Base-by-base conservation (phyloP, 2,329 filamentous ascomycete genomes). In the Botrytis elliptica region DNA sequence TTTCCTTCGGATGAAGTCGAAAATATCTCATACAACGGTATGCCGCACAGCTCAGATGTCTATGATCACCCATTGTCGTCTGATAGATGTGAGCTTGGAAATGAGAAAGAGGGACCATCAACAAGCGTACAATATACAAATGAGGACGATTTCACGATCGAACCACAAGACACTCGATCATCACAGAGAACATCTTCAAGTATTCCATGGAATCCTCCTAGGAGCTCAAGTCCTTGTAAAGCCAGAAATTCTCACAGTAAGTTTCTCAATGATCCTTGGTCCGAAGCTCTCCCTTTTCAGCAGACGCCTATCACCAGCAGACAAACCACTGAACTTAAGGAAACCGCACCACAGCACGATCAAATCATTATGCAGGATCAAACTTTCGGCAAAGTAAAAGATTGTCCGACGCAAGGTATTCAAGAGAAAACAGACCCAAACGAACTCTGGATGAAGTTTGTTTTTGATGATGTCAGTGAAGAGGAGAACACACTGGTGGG, bases 391-490 rank as follows among this genome's bases (percentile, higher is more conserved):
- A 42, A 14, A 8, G 12, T 14, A 25, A 7, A 18, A 7, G 25
- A 36, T 14, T 38, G 18, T 33, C 29, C 55, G 12, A 40, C 29
- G 3, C 4, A 57, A 42, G 10, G 9, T 57, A 4, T 25, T 12
- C 22, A 46, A 9, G 44, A 40, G 14, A 40, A 71, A 16, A 16
- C 46, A 44, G 49, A 71, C 44, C 46, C 18, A 46, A 62, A 71
- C 6, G 49, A 74, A 12, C 62, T 74, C 10, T 74, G 72, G 72
- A 74, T 71, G 68, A 74, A 67, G 9, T 74, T 74, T 60, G 62
- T 74, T 29, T 71, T 74, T 33, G 68, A 63, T 20, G 49, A 65
- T 12, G 29, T 20, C 16, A 36, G 40, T 40, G 52, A 66, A 65
- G 40, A 71, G 4, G 68, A 42, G 33, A 49, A 42, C 4, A 5